These are phyloP conservation scores for Skeletonema tropicum DNA, from an alignment of 108 stramenopile genomes.

Conservation along the genomic window DNA sequence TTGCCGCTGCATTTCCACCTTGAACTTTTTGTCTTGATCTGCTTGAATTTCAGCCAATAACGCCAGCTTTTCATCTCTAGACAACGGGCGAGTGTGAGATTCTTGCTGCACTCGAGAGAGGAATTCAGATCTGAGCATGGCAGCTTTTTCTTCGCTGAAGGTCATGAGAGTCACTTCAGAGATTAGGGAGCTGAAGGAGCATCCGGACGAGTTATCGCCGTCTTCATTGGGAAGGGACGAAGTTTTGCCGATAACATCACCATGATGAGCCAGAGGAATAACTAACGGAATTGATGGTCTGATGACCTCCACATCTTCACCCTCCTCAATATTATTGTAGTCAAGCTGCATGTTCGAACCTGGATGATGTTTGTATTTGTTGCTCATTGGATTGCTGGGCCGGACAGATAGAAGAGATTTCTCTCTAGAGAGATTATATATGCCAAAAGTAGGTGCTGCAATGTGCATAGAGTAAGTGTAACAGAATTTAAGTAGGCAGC, in stretches of 20 bases:
- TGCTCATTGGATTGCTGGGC: not conserved
- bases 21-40: slow-evolving; percentile 4
- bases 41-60: not conserved
- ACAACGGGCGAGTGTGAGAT: not conserved
- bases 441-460: too few relatives aligned
- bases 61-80: not conserved
- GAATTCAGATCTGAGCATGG: slow-evolving; percentile 4
- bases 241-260: not conserved
- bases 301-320: not conserved
- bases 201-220: not conserved
- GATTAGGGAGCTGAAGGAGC: not conserved
- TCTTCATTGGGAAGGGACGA: not conserved
- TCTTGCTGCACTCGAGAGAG: not conserved
- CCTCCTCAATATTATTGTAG: not conserved
- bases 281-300: not conserved
- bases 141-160: not conserved
- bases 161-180: not conserved
- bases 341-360: too few relatives aligned
- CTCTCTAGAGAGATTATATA: too few relatives aligned
- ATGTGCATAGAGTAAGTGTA: too few relatives aligned
- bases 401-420: too few relatives aligned
- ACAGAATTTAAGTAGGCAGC: too few relatives aligned
- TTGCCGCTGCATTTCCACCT: not conserved
- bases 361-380: too few relatives aligned
- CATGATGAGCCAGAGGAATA: not conserved